Evolutionary conservation across 106 monocot genomes (phyloP), one percentile per base, ranked within the genome.

Genomic region (Acanthochlamys bracteata): DNA sequence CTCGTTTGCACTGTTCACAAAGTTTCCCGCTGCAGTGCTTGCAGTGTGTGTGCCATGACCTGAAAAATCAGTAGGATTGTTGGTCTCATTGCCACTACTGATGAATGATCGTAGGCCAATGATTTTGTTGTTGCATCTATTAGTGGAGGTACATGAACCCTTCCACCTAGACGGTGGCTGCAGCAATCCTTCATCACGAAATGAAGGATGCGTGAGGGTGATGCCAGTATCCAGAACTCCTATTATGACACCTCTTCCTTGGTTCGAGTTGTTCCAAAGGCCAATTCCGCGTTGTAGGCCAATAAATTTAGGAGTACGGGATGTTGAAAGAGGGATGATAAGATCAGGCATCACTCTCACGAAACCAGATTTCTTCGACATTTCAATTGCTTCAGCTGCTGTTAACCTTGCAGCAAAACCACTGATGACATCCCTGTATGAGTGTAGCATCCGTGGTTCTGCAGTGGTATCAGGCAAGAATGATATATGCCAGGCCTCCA

Each of bases 101-200:
- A n/a, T 19, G 20, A 54, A 67, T 13, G 2, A 20, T 39, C 40
- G 39, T 10, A 25, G 71, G 3, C 77, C 60, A 7, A 77, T 71
- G 42, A 77, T 24, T 17, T 77, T 77, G 15, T 77, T 77, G 53
- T 71, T 77, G 53, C 77, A 71, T 2, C 8, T 0, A 2, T 13
- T 9, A 2, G 10, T 26, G 42, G 60, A 77, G 0, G 41, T 19
- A 14, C 77, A 71, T 0, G 15, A 15, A 0, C 77, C 77, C 24
- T 66, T 71, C 77, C 77, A 77, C 21, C 60, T 77, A 11, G 66
- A 7, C 11, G 76, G 76, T 4, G 76, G 66, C 7, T 47, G 33
- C 1, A 23, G 25, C 64, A 66, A 59, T 7, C 59, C 71, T 11
- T 54, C 10, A 17, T 60, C 76, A n/a, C 45, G 24, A 25, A 71